These are phyloP conservation scores for Myriosclerotinia scirpicola DNA, from an alignment of 2,329 filamentous ascomycete genomes.

Conservation along the genomic window DNA sequence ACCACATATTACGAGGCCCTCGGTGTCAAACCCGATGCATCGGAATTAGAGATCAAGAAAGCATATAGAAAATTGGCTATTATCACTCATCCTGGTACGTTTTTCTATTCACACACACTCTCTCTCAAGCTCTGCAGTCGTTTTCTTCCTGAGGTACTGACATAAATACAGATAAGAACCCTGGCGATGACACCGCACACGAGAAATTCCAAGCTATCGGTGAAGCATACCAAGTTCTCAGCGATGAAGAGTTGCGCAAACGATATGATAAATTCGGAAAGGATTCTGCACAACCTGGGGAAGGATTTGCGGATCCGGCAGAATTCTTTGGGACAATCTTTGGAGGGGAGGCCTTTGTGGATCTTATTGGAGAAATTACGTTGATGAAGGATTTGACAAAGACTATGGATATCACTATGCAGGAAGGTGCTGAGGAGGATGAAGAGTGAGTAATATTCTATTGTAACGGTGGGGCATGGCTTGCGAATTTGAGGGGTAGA, in stretches of 20 bases:
- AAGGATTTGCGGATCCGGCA: slow-evolving; percentile 91
- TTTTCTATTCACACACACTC: not conserved
- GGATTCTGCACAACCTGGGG: slow-evolving; percentile 84
- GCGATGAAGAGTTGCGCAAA: slow-evolving; percentile 80
- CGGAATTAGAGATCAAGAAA: slow-evolving; percentile 94
- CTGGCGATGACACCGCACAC: slow-evolving; percentile 89
- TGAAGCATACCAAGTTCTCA: slow-evolving; percentile 77
- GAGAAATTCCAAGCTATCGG: slow-evolving; percentile 89
- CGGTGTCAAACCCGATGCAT: slow-evolving; percentile 79
- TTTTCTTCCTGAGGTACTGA: slow-evolving; percentile 6
- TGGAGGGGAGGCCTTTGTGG: slow-evolving; percentile 89
- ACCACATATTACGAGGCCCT: slow-evolving; percentile 63
- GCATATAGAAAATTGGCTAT: slow-evolving; percentile 95
- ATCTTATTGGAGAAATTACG: slow-evolving; percentile 97
- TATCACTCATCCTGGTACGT: slow-evolving; percentile 64
- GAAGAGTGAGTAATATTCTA: slow-evolving; percentile 42
- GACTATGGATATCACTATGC: slow-evolving; percentile 97
- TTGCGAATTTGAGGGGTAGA: not conserved
- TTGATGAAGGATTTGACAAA: slow-evolving; percentile 98
- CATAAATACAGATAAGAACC: slow-evolving; percentile 79
- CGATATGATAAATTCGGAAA: slow-evolving; percentile 98
- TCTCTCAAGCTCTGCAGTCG: not conserved
- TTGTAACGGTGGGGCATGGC: not conserved
- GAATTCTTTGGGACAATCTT: slow-evolving; percentile 99
- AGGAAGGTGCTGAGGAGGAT: slow-evolving; percentile 67